Base-by-base conservation (phyloP, 2,329 filamentous ascomycete genomes). In the Neofusicoccum umdonicola region DNA sequence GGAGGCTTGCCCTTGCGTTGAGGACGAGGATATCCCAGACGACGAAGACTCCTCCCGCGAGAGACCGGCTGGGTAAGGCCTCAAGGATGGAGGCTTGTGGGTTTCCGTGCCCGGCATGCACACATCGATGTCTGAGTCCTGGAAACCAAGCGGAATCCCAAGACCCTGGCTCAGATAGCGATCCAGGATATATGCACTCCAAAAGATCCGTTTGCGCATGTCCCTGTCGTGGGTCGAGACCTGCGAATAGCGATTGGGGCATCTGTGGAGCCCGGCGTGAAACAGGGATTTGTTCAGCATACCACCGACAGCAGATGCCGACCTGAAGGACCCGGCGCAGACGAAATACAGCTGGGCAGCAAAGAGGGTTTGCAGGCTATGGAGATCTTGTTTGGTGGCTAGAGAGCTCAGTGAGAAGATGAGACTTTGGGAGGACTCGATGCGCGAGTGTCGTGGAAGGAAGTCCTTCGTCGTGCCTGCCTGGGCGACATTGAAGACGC, bases 261-360 rank as follows among this genome's bases (percentile, higher is more conserved):
- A 87, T 2, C 85, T 80, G 72, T 87, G 85, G n/a, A 87, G 77
- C 0, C 85, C 85, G 1, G 87, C 73, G 52, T 87, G 84, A 50
- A 84, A 85, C 0, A 83, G 82, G 69, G 85, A 84, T 4, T 84
- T 80, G 6, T 83, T 82, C 4, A 87, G 80, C 2, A 85, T 72
- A 0, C 85, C 85, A 0, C 85, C 83, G 0, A 87, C 69, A 3
- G 84, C 79, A 1, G 84, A 87, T 0, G 85, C 85, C 13, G 83
- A 82, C 66, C 86, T 86, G 8, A 86, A 76, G 4, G 83, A 82
- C 6, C 87, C 75, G 74, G 86, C 84, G 0, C 83, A 85, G 0
- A 84, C 77, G 0, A 87, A 77, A 45, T 86, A 85, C 0, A 87
- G 69, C 67, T 87, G 83, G 2, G 84, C 81, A 35, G 80, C 78